These are phyloP conservation scores for Lactuca sativa DNA, from an alignment of 129 eudicot genomes.

Conservation along the genomic window DNA sequence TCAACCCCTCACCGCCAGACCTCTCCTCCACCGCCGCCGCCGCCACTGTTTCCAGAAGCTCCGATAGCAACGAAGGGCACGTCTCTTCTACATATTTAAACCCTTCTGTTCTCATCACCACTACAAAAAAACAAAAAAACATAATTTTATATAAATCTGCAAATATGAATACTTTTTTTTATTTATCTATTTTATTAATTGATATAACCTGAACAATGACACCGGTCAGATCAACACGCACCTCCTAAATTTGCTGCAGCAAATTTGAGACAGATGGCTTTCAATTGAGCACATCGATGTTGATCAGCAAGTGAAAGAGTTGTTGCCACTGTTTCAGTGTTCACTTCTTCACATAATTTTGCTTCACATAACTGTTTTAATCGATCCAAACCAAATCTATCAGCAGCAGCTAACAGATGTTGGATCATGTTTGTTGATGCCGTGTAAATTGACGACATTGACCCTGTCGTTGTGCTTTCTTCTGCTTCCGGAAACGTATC, in stretches of 20 bases:
- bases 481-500: constrained; percentile 64
- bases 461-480: constrained; percentile 44
- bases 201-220: constrained; percentile 71
- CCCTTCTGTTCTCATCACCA: constrained; percentile 80
- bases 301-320: constrained; percentile 93
- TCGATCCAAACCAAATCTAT: constrained; percentile 71
- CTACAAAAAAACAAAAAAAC: constrained; percentile 32
- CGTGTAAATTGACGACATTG: constrained; percentile 46
- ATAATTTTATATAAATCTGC: constrained; percentile 3
- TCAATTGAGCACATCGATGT: constrained; percentile 72
- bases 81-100: constrained; percentile 70
- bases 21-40: constrained; percentile 62
- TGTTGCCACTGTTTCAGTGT: constrained; percentile 76
- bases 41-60: constrained; percentile 73
- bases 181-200: constrained; percentile 1
- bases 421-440: constrained; percentile 51
- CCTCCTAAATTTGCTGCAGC: constrained; percentile 96
- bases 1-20: constrained; percentile 30
- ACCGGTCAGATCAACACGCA: constrained; percentile 85
- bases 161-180: too few species aligned
- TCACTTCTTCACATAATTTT: constrained; percentile 70
- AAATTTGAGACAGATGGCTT: constrained; percentile 84
- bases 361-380: constrained; percentile 82
- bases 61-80: constrained; percentile 63
- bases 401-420: constrained; percentile 89